Conservation (phyloP, 2,329 filamentous ascomycete species). For the Monosporascus sp. region DNA sequence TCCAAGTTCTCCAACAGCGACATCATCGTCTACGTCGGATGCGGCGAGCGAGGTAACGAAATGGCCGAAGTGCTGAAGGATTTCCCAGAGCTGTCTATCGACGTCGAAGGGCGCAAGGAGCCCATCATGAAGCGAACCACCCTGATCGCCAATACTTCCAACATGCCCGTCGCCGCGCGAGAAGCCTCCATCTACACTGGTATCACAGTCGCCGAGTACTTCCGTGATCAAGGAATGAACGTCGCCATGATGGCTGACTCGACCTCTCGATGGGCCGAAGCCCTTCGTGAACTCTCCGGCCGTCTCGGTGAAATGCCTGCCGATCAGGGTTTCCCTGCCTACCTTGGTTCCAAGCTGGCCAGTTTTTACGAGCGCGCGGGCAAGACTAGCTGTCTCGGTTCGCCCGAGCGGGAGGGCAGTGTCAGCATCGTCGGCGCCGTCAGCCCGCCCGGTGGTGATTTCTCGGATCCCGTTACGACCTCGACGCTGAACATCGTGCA, state of each 20-base stretch:
- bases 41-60: conserved; percentile 63
- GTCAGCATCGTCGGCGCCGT: conserved; percentile 98
- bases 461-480: conserved; percentile 94
- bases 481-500: conserved; percentile 95
- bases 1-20: conserved; percentile 99
- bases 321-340: conserved; percentile 98
- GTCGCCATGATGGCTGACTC: conserved; percentile 99
- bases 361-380: conserved; percentile 99
- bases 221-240: conserved; percentile 92
- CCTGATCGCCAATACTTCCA: conserved; percentile 97
- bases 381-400: conserved; percentile 77
- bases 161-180: conserved; percentile 98
- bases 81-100: conserved; percentile 95
- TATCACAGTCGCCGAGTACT: conserved; percentile 93
- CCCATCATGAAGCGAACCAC: conserved; percentile 99
- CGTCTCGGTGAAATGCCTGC: conserved; percentile 99
- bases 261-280: conserved; percentile 96
- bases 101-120: conserved; percentile 89
- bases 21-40: conserved; percentile 95
- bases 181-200: conserved; percentile 98
- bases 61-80: conserved; percentile 99
- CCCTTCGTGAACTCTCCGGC: conserved; percentile 96
- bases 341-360: conserved; percentile 91
- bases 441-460: conserved; percentile 96
- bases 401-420: conserved; percentile 81